Evolutionary conservation across 2,329 filamentous ascomycete species (phyloP).

Genomic region (Colletotrichum chrysophilum): DNA sequence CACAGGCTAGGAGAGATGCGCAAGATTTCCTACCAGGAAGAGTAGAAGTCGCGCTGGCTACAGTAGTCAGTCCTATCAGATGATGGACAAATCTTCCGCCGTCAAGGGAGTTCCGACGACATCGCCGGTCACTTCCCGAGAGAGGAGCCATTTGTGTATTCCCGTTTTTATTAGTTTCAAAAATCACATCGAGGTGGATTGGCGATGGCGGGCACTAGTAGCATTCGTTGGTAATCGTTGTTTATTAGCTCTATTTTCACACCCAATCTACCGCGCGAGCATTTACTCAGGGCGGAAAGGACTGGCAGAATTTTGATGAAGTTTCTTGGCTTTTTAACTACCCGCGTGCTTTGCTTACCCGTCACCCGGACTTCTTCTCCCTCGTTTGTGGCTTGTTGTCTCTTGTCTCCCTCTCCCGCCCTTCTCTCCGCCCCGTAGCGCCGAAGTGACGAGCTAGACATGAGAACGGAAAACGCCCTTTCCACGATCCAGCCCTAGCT

Average conservation of each 20-base stretch:
- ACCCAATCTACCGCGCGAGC: neutral
- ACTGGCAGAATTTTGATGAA: neutral
- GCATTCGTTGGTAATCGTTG: neutral
- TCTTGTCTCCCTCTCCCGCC: neutral
- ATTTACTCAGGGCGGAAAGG: neutral
- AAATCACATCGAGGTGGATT: neutral
- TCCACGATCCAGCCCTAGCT: neutral
- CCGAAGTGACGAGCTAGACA: neutral
- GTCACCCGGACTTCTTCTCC: neutral
- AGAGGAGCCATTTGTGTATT: neutral
- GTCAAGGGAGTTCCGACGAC: neutral
- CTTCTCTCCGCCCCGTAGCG: neutral
- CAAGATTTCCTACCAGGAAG: constrained; percentile 92
- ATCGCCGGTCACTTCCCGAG: neutral
- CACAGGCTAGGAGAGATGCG: constrained; percentile 94
- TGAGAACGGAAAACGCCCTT: neutral
- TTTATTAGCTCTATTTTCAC: neutral
- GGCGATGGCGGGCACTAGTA: neutral
- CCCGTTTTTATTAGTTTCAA: neutral
- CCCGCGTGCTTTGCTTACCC: too few relatives aligned
- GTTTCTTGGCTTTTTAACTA: neutral
- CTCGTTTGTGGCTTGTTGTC: neutral
- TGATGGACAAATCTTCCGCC: neutral
- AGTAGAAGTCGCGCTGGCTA: constrained; percentile 42
- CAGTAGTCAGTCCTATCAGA: neutral